A percentile compares a stretch with the other conserved stretches of the same genome.
phyloP scores from a whole-genome alignment of 169 alveolate genomes.

The Plasmodium blacklocki region DNA sequence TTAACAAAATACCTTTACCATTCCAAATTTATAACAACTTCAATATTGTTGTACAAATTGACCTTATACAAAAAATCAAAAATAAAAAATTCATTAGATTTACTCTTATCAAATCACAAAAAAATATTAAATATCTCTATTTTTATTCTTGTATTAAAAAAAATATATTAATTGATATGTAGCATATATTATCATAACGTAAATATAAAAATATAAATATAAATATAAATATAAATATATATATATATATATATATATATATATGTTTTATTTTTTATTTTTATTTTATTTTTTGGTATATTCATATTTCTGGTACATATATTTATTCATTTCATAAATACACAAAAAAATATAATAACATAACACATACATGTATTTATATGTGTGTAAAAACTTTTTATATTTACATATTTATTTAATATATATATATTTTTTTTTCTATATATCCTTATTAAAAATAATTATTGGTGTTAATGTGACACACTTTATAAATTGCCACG shows the following conservation, averaged over 20 bases:
- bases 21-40: constrained; percentile 15
- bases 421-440: not conserved
- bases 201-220: not conserved
- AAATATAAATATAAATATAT: not conserved
- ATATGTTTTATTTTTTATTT: not conserved
- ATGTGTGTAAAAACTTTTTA: not conserved
- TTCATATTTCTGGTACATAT: not conserved
- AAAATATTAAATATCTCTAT: constrained; percentile 9
- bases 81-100: constrained; percentile 21
- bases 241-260: not conserved
- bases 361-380: not conserved
- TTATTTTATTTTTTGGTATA: constrained; percentile 10
- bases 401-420: not conserved
- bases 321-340: not conserved
- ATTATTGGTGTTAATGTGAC: too few species aligned
- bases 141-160: constrained; percentile 10
- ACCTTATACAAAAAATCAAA: constrained; percentile 13
- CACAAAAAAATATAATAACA: constrained; percentile 1
- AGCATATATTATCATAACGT: not conserved
- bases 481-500: too few species aligned
- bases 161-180: constrained; percentile 12
- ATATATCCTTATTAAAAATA: too few species aligned
- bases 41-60: constrained; percentile 35
- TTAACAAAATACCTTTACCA: constrained; percentile 22
- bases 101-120: constrained; percentile 38